phyloP scores from a whole-genome alignment of 345 rosid genomes.

The Clausena lansium region DNA sequence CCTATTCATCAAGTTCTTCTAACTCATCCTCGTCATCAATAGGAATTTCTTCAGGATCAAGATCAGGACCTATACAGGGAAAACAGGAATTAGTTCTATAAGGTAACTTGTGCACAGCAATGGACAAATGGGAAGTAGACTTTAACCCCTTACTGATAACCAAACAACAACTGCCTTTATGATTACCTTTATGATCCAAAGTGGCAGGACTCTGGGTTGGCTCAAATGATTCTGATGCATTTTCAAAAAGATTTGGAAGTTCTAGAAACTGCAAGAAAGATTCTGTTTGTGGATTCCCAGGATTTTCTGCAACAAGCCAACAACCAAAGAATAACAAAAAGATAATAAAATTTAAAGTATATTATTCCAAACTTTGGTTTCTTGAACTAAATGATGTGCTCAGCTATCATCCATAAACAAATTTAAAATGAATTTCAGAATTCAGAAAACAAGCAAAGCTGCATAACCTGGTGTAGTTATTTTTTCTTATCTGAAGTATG shows the following conservation, averaged over 20 bases:
- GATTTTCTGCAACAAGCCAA: constrained; percentile 47
- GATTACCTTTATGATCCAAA: constrained; percentile 41
- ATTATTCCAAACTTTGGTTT: constrained; percentile 2
- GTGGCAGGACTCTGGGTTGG: constrained; percentile 27
- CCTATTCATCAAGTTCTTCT: constrained; percentile 49
- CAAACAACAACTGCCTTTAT: not conserved
- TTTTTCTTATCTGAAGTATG: not conserved
- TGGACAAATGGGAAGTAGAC: not conserved
- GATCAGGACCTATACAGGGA: constrained; percentile 31
- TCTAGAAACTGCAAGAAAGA: constrained; percentile 74
- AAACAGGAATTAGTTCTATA: not conserved
- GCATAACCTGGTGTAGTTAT: not conserved
- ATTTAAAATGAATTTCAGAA: not conserved
- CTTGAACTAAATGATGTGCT: constrained; percentile 2
- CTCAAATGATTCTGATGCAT: constrained; percentile 39
- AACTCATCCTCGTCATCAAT: constrained; percentile 71
- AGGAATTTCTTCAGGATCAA: constrained; percentile 66
- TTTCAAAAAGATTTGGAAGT: constrained; percentile 79
- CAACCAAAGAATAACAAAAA: too few relatives aligned
- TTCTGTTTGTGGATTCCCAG: constrained; percentile 72
- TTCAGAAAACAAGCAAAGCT: not conserved
- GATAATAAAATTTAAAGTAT: not conserved
- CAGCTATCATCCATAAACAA: not conserved
- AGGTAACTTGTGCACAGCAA: not conserved
- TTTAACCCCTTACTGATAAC: not conserved